Percentiles rank a stretch among this genome's conserved stretches.
Evolutionary conservation across 495 filamentous ascomycete species (phyloP).

Genomic region (Entonaema liquescens): DNA sequence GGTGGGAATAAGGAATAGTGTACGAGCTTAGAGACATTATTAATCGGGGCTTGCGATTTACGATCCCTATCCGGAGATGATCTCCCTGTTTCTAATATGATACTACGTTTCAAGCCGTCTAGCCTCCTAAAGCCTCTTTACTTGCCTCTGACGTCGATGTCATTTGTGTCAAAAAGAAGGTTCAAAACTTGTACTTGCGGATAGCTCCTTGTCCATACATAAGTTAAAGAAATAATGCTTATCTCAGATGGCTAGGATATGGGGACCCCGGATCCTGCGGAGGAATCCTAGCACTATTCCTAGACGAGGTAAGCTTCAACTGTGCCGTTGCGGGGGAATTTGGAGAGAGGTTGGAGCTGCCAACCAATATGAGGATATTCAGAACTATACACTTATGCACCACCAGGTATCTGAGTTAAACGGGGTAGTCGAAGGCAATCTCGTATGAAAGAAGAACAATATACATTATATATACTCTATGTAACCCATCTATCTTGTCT

Average conservation of each 20-base stretch:
- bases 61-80: slow-evolving; percentile 5
- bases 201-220: not conserved
- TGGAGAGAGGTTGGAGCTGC: not conserved
- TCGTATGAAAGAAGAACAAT: not conserved
- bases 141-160: not conserved
- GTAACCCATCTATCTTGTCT: not conserved
- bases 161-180: not conserved
- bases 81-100: not conserved
- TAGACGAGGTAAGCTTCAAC: not conserved
- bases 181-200: not conserved
- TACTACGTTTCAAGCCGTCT: not conserved
- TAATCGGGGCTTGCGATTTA: slow-evolving; percentile 2
- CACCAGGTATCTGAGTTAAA: not conserved
- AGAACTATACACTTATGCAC: not conserved
- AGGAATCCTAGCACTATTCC: not conserved
- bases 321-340: not conserved
- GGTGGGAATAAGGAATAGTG: not conserved
- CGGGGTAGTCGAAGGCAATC: not conserved
- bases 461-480: slow-evolving; percentile 8
- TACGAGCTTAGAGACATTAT: not conserved
- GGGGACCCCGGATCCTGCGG: not conserved
- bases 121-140: not conserved
- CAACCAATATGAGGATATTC: not conserved
- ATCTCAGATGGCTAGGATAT: not conserved
- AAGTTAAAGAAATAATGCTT: not conserved